Percentiles rank a stretch among this genome's conserved stretches.
Evolutionary conservation across 768 basidiomycete species (phyloP).

Genomic region (Tephrocybe sp.): DNA sequence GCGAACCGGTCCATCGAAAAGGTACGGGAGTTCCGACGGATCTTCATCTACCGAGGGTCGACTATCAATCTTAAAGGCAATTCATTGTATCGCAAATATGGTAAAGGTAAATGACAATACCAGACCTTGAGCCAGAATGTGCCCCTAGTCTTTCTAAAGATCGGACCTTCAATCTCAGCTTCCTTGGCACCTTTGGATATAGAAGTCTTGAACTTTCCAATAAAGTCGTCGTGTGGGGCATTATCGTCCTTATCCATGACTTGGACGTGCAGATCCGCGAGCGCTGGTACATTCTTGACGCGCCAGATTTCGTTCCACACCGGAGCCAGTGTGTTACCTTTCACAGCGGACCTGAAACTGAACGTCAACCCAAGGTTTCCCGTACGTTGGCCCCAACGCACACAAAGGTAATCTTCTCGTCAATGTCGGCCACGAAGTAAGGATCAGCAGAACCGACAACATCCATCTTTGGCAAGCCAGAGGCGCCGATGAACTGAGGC

Average conservation of each 20-base stretch:
- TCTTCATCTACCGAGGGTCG: constrained; percentile 40
- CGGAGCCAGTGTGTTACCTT: constrained; percentile 53
- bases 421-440: constrained; percentile 69
- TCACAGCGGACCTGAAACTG: constrained; percentile 59
- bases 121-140: constrained; percentile 70
- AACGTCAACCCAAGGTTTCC: neutral
- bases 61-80: constrained; percentile 50
- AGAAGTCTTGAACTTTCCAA: constrained; percentile 61
- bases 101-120: neutral
- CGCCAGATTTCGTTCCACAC: constrained; percentile 80
- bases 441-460: constrained; percentile 65
- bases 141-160: constrained; percentile 51
- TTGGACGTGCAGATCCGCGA: constrained; percentile 58
- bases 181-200: constrained; percentile 63
- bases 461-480: constrained; percentile 69
- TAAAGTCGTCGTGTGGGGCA: constrained; percentile 54
- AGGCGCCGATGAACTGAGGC: constrained; percentile 72
- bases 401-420: constrained; percentile 65
- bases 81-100: neutral
- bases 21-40: constrained; percentile 49
- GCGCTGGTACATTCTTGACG: constrained; percentile 68
- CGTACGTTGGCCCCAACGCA: too few species aligned
- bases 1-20: constrained; percentile 73
- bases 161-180: constrained; percentile 54
- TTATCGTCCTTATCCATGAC: constrained; percentile 72